phyloP scores from a whole-genome alignment of 495 filamentous ascomycete species.

The Penicillium malachiteum region DNA sequence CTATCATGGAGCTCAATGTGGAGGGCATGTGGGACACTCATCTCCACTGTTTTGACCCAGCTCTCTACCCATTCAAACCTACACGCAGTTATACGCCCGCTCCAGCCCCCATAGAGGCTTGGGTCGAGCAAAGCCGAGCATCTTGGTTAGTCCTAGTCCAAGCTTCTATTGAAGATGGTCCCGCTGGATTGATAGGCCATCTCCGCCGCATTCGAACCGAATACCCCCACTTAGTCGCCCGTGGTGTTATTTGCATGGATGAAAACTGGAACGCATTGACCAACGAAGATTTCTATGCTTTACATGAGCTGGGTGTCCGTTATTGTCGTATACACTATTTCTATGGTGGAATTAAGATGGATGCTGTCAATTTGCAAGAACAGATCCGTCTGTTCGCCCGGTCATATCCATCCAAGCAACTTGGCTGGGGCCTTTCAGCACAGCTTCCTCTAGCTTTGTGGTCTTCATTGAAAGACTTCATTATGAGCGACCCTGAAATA shows the following conservation, averaged over 20 bases:
- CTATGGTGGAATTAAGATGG: background rate
- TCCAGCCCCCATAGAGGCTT: constrained; percentile 13
- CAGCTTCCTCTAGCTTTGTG: constrained; percentile 13
- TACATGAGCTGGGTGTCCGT: constrained; percentile 14
- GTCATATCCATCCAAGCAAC: constrained; percentile 10
- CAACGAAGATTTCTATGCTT: constrained; percentile 5
- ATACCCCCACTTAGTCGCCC: constrained; percentile 12
- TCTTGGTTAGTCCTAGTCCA: constrained; percentile 19
- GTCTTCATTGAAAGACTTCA: constrained; percentile 9
- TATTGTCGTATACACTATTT: constrained; percentile 16
- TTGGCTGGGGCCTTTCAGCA: constrained; percentile 16
- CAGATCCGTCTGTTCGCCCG: constrained; percentile 9
- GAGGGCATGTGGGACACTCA: constrained; percentile 20
- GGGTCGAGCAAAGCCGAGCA: constrained; percentile 1
- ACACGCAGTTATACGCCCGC: constrained; percentile 22
- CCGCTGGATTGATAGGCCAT: constrained; percentile 10
- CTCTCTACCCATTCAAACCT: constrained; percentile 17
- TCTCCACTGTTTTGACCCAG: constrained; percentile 21
- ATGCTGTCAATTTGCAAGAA: background rate
- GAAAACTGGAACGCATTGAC: constrained; percentile 7
- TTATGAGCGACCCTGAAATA: constrained; percentile 11
- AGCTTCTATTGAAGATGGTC: constrained; percentile 21
- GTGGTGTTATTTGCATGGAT: constrained; percentile 19
- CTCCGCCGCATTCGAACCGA: constrained; percentile 15
- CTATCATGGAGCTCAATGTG: background rate